Conservation (phyloP, 2,329 filamentous ascomycete genomes). For the Cordyceps javanica region DNA sequence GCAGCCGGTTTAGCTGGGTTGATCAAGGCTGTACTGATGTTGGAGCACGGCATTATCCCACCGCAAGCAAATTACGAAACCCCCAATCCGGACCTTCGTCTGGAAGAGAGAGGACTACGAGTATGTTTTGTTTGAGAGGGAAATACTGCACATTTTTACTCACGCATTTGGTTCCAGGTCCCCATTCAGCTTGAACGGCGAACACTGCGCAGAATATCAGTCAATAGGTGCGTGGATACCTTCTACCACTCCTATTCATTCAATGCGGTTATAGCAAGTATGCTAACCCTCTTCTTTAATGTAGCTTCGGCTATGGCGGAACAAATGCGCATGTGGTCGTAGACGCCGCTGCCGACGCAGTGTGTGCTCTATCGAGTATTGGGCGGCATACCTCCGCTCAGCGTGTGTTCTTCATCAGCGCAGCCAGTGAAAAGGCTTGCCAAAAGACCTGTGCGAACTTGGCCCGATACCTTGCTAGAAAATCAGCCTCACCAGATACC, state of each 20-base stretch:
- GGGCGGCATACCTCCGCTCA: background rate
- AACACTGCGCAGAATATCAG: constrained; percentile 15
- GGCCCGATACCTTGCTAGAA: constrained; percentile 14
- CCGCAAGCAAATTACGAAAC: constrained; percentile 19
- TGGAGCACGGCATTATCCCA: constrained; percentile 15
- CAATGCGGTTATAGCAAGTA: background rate
- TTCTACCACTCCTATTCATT: background rate
- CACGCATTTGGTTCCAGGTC: background rate
- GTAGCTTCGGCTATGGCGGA: constrained; percentile 4
- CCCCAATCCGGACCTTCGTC: background rate
- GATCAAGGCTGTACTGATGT: constrained; percentile 21
- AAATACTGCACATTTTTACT: background rate
- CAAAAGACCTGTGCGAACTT: constrained; percentile 14
- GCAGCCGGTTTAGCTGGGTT: constrained; percentile 20
- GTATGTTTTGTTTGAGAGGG: background rate
- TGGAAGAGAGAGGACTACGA: background rate
- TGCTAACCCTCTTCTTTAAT: too few relatives aligned
- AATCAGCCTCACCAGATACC: background rate
- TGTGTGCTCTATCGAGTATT: background rate
- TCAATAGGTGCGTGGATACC: background rate
- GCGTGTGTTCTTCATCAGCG: constrained; percentile 18
- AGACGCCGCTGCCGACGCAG: background rate
- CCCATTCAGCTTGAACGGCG: background rate
- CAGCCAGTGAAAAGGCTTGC: constrained; percentile 18
- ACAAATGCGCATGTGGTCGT: constrained; percentile 6